These are phyloP conservation scores for Backusella parvicylindrica DNA, from an alignment of 192 early-diverging fungal species.

Conservation along the genomic window DNA sequence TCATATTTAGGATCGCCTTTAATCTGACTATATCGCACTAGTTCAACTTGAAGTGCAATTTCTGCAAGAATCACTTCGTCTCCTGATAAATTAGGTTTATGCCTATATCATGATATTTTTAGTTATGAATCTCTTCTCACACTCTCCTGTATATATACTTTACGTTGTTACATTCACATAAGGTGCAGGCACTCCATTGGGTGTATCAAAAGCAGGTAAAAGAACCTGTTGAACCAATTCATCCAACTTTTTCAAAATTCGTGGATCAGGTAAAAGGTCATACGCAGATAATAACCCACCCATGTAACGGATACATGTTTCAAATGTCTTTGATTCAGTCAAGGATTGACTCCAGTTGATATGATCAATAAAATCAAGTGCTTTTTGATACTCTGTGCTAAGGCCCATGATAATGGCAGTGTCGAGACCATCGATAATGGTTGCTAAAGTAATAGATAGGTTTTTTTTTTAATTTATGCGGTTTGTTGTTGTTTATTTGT, in stretches of 20 bases:
- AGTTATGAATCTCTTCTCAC: not conserved
- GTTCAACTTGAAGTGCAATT: conserved; percentile 74
- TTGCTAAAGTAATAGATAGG: conserved; percentile 34
- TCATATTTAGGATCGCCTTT: conserved; percentile 65
- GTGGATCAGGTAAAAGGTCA: conserved; percentile 66
- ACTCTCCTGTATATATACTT: not conserved
- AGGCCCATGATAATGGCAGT: conserved; percentile 85
- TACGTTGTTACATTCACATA: conserved; percentile 49
- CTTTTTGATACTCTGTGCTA: conserved; percentile 13
- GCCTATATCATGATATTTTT: not conserved
- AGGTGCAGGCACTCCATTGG: conserved; percentile 57
- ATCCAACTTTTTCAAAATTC: conserved; percentile 64
- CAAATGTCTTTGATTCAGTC: conserved; percentile 63
- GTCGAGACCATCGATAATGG: conserved; percentile 86
- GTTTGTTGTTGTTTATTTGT: not conserved
- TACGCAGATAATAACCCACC: conserved; percentile 82
- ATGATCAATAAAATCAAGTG: not conserved
- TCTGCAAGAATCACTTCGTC: conserved; percentile 47
- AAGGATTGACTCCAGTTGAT: conserved; percentile 50
- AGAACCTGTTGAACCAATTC: conserved; percentile 60
- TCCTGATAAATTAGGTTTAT: not conserved
- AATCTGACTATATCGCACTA: conserved; percentile 71
- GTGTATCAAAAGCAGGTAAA: conserved; percentile 69
- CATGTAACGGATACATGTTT: conserved; percentile 74
- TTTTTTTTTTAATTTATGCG: not conserved